Base-by-base conservation (phyloP, 208 protist species). In the Leishmania aethiopica region DNA sequence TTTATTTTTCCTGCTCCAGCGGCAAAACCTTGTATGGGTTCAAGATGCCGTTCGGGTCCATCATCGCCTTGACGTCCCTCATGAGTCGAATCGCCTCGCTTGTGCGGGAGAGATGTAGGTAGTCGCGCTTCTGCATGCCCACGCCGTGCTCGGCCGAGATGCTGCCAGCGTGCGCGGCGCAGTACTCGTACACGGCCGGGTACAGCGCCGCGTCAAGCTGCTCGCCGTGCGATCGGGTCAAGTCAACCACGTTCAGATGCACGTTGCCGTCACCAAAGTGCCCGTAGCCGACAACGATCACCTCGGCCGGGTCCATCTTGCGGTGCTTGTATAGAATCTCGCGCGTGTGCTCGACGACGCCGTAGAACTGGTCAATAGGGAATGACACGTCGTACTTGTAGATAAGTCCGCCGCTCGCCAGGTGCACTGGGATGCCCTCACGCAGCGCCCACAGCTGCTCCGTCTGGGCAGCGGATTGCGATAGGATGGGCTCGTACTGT, bases 191-290 rank as follows among this genome's bases (percentile, higher is more conserved):
- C 70, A 94, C 91, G 28, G 85, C 89, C 0, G 93, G 91, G 85
- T 94, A 92, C 37, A 94, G 84, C 45, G 80, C 84, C n/a, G 75
- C 84, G 32, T 93, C 87, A 25, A 94, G 84, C 74, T 82, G 80
- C 45, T 89, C 86, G 40, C 60, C 77, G 73, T 96, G 88, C 49
- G 77, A 84, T 59, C 89, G 88, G 37, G 89, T 94, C 32, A 81
- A 42, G 86, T 96, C 83, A 62, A 96, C 69, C 81, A 99, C 92
- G 85, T 99, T 99, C 37, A 99, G 82, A 84, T 99, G 99, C 32
- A 99, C 84, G 90, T 99, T 99, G 73, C 97, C 97, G 86, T 99
- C 99, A 45, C 98, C 99, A 72, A 99, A 93, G 86, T 99, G 99
- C 22, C 99, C 99, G 88, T 98, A 99, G 32, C 97, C 98, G 60